Conservation (phyloP, 352 stramenopile genomes). For the Phytopythium oedochilum region DNA sequence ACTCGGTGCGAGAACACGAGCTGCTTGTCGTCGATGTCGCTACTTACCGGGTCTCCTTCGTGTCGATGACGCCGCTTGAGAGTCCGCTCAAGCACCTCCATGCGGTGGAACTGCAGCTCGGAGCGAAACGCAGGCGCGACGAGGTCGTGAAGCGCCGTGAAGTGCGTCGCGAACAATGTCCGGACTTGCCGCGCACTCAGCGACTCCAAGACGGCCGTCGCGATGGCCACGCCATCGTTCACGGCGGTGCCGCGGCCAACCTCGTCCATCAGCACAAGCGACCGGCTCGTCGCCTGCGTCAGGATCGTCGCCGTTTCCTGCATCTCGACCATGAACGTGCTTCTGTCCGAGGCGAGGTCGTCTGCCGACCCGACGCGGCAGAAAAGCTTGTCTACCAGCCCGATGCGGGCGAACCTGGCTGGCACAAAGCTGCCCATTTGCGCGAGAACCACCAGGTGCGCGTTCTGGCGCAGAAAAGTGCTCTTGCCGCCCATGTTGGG, state of each 20-base stretch:
- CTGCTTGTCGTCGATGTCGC: conserved; percentile 12
- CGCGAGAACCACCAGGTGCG: conserved; percentile 70
- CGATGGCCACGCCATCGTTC: conserved; percentile 76
- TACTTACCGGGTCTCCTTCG: neutral
- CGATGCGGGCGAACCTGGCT: conserved; percentile 57
- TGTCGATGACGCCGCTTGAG: neutral
- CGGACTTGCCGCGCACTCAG: conserved; percentile 54
- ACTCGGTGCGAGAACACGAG: conserved; percentile 81
- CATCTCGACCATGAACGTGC: conserved; percentile 89
- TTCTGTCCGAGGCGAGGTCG: conserved; percentile 71
- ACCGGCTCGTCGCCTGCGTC: conserved; percentile 59
- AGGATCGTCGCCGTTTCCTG: conserved; percentile 79
- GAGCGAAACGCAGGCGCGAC: conserved; percentile 22
- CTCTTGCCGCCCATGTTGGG: conserved; percentile 89
- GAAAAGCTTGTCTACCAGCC: conserved; percentile 79
- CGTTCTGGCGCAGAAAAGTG: conserved; percentile 79
- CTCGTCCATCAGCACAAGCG: conserved; percentile 89
- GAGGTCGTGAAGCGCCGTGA: conserved; percentile 54
- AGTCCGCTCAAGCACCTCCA: conserved; percentile 53
- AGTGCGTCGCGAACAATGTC: conserved; percentile 83
- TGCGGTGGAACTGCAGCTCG: conserved; percentile 55
- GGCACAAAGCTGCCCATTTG: conserved; percentile 85
- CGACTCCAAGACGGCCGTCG: conserved; percentile 67
- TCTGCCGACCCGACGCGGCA: conserved; percentile 78
- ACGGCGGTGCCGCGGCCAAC: conserved; percentile 78